Conservation (phyloP, 2,329 filamentous ascomycete genomes). For the Parascedosporium putredinis region DNA sequence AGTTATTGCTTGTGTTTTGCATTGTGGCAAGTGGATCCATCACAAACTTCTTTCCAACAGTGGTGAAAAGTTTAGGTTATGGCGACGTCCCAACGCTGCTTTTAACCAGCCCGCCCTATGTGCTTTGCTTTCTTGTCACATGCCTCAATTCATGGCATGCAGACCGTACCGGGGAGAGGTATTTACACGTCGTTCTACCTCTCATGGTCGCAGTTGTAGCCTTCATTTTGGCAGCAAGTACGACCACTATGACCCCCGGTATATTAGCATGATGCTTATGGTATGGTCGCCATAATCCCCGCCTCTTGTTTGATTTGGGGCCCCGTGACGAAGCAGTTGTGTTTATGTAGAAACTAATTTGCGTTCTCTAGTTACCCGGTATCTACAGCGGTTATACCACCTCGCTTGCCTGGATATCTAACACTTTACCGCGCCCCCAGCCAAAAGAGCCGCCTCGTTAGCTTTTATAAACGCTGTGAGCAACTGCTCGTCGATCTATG, state of each 20-base stretch:
- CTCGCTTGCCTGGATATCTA: slow-evolving; percentile 63
- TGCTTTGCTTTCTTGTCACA: slow-evolving; percentile 50
- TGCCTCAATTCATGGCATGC: slow-evolving; percentile 60
- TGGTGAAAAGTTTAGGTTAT: slow-evolving; percentile 59
- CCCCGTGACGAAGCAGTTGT: too few relatives aligned
- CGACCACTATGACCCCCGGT: slow-evolving; percentile 51
- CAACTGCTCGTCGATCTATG: slow-evolving; percentile 58
- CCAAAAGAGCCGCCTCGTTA: slow-evolving; percentile 59
- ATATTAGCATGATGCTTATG: slow-evolving; percentile 66
- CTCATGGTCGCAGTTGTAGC: slow-evolving; percentile 50
- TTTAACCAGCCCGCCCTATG: slow-evolving; percentile 55
- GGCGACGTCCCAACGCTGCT: slow-evolving; percentile 48
- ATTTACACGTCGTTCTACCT: slow-evolving; percentile 54
- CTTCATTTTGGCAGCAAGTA: slow-evolving; percentile 59
- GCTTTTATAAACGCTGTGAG: slow-evolving; percentile 60
- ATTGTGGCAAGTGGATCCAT: slow-evolving; percentile 47
- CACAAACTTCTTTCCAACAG: slow-evolving; percentile 61
- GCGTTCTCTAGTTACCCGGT: slow-evolving; percentile 32
- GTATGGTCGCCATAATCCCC: too few relatives aligned
- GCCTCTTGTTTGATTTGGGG: too few relatives aligned
- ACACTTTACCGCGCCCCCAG: slow-evolving; percentile 65
- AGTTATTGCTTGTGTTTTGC: slow-evolving; percentile 46
- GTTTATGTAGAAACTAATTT: too few relatives aligned
- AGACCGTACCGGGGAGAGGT: slow-evolving; percentile 61
- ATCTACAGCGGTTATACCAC: slow-evolving; percentile 60